Base-by-base conservation (phyloP, 371 early-diverging fungal species). In the Basidiobolus meristosporus region DNA sequence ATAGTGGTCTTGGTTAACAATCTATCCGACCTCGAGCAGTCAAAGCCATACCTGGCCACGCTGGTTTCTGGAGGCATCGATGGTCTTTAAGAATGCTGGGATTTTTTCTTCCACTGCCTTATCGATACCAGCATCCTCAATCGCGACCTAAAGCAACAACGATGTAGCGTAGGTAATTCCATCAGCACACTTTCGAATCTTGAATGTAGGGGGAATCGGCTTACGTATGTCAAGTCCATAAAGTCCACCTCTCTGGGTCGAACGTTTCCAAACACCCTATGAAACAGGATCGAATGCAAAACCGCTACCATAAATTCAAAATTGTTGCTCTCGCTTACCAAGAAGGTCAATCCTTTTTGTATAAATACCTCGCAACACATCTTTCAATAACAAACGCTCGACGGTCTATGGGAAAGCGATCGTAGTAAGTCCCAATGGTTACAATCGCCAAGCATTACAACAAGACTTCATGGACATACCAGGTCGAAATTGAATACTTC, bases 251-350 rank as follows among this genome's bases (percentile, higher is more conserved):
- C 82, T 32, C 64, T 62, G 11, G 90, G 90, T 29, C 62, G 59
- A 31, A 84, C 72, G 39, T 68, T 74, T 14, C 73, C 65, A 47
- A 87, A 74, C 28, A 76, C 59, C 20, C 90, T 59, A 54, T 90
- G 86, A 47, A 87, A 87, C 31, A 87, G 62, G 38, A 87, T 83
- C 3, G 86, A 77, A 52, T 87, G 86, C 7, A 86, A 54, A 18
- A 90, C 50, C 1, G 82, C 86, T 52, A 45, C 49, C 52, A 32
- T 28, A 7, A 19, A 34, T 26, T 30, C 38, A 38, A 22, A 7
- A 29, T 32, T 16, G n/a, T 9, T 32, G 29, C 17, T 18, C 16
- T 3, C 17, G 18, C 7, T 23, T 29, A 28, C 9, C 11, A 35
- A 30, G 35, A 31, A 6, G 44, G 28, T 10, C 1, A 14, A 20